Base-by-base conservation (phyloP, 768 basidiomycete species). In the Epithele typhae region DNA sequence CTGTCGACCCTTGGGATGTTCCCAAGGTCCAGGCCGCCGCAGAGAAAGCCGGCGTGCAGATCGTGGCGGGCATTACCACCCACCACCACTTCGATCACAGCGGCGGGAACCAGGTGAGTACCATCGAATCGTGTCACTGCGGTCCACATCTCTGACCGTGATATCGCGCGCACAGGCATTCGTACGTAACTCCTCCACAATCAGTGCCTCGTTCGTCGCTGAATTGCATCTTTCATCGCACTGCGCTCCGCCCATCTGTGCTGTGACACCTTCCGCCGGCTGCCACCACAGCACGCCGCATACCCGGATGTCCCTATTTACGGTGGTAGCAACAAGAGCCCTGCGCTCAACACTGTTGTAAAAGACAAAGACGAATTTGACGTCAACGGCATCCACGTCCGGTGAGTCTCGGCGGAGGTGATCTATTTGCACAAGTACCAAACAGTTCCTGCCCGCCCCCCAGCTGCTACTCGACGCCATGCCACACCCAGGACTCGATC, bases 401-500 rank as follows among this genome's bases (percentile, higher is more conserved):
- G 68, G 84, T 82, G 51, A 46, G 64, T 56, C 48, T n/a, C 37
- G n/a, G n/a, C n/a, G n/a, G n/a, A n/a, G n/a, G n/a, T n/a, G n/a
- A n/a, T n/a, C n/a, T n/a, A n/a, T n/a, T n/a, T n/a, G n/a, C n/a
- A n/a, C n/a, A n/a, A n/a, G n/a, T n/a, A n/a, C n/a, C n/a, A n/a
- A n/a, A n/a, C n/a, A n/a, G n/a, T n/a, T n/a, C n/a, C n/a, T n/a
- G n/a, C n/a, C n/a, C n/a, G 27, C 8, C 23, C 30, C 19, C 12
- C 50, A 88, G 89, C 63, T 90, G 87, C 65, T 68, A 92, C 19
- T 84, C 88, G 21, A 93, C 90, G 1, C 90, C 92, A 1, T 94
- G 92, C 67, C 95, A 97, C 64, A 98, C 95, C 3, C 88, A 89
- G 62, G 95, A 97, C 67, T 96, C 94, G 14, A 94, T 95, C 57